Evolutionary conservation across 1,139 yeast genomes (phyloP), one percentile per base, ranked within the genome.

Genomic region (Magnusiomyces tetraspermus): DNA sequence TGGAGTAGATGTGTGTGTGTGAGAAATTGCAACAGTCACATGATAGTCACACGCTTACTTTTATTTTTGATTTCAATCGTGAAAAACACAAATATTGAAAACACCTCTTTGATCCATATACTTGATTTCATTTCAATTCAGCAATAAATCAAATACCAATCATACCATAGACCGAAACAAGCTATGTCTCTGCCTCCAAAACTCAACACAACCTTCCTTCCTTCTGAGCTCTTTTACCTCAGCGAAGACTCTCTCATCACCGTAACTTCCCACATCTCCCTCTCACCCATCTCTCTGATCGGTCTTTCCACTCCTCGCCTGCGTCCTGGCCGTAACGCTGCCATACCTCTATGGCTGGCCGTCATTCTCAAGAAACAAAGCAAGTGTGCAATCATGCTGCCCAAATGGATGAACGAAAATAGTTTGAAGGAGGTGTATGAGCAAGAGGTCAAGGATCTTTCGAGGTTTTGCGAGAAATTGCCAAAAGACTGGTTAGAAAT

Each of bases 401-500:
- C 99, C 0, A 75, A 73, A 1, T 92, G 99, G 99, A 74, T 92
- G n/a, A 76, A 75, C 17, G 68, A 78, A 51, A 71, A 72, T n/a
- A 73, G 72, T 53, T 67, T 92, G 53, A 77, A 77, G 55, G 74
- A 73, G 4, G 75, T 76, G 51, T 80, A 85, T 60, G 89, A 85
- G 13, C 83, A 79, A 55, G 98, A 92, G 62, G 70, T 80, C 47
- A 70, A 73, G 5, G 66, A 76, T 52, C 76, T 80, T 1, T 74
- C 75, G 40, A 71, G 78, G 55, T 92, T 92, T 63, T 79, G 90
- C 50, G 72, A 75, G 15, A 49, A 51, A 24, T 69, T 92, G 46
- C 97, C 97, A 0, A 80, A 83, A 80, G 80, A 83, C 64, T 92
- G 98, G 98, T 71, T 90, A 26, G 96, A 90, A 52, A 65, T 83